These are phyloP conservation scores for Colletotrichum lentis DNA, from an alignment of 2,329 filamentous ascomycete genomes.

Conservation along the genomic window DNA sequence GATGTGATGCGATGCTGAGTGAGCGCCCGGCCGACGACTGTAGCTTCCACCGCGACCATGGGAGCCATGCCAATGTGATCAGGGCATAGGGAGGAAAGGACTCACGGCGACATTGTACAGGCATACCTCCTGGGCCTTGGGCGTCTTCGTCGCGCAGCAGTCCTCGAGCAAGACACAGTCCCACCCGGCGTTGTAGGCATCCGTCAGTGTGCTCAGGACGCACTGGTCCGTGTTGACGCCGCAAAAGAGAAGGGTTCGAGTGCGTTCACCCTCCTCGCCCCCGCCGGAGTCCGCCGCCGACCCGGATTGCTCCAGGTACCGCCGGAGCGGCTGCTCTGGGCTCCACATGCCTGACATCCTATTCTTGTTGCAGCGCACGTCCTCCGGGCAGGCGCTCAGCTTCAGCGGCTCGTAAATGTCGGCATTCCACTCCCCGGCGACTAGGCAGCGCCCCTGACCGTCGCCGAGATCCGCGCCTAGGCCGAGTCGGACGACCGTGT, in stretches of 20 bases:
- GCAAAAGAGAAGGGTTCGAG: slow-evolving; percentile 62
- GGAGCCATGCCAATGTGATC: not conserved
- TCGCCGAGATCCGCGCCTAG: slow-evolving; percentile 58
- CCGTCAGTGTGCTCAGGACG: slow-evolving; percentile 63
- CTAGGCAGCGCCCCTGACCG: slow-evolving; percentile 55
- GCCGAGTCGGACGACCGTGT: slow-evolving; percentile 43
- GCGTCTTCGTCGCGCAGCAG: slow-evolving; percentile 32
- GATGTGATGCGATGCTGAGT: slow-evolving; percentile 12
- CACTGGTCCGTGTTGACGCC: slow-evolving; percentile 71
- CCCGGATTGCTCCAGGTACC: slow-evolving; percentile 46
- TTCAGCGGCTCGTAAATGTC: slow-evolving; percentile 58
- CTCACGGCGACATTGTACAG: slow-evolving; percentile 32
- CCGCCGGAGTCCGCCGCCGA: not conserved
- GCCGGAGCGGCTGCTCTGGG: slow-evolving; percentile 52
- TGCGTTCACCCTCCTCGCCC: slow-evolving; percentile 50
- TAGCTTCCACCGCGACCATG: not conserved
- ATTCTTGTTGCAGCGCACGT: slow-evolving; percentile 65
- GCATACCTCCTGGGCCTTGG: slow-evolving; percentile 30
- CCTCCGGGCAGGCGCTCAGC: slow-evolving; percentile 45
- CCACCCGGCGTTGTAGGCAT: slow-evolving; percentile 61
- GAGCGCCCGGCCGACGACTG: not conserved
- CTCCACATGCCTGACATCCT: slow-evolving; percentile 66
- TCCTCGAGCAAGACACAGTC: slow-evolving; percentile 35
- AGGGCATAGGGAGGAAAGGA: not conserved
- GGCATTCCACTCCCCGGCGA: slow-evolving; percentile 65